Evolutionary conservation across 352 stramenopile genomes (phyloP).

Genomic region (Globisporangium mamillatum): DNA sequence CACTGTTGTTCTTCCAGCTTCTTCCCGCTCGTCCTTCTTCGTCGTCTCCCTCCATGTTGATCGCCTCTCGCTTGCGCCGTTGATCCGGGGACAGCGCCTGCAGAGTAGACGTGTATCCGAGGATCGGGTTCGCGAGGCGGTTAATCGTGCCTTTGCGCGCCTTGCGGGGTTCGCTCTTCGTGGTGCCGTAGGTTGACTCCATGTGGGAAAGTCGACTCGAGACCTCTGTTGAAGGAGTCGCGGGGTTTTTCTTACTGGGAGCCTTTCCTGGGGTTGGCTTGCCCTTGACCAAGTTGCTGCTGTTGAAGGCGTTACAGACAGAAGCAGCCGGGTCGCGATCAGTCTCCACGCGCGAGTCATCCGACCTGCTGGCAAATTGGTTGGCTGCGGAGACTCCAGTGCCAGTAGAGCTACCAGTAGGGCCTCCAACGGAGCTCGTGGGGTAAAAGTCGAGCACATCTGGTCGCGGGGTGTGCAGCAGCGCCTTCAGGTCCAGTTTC

Average conservation of each 20-base stretch:
- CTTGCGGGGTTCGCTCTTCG: constrained; percentile 35
- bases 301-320: background rate
- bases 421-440: background rate
- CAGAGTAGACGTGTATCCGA: constrained; percentile 61
- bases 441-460: constrained; percentile 52
- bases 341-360: constrained; percentile 9
- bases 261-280: background rate
- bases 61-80: constrained; percentile 45
- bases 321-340: background rate
- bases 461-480: constrained; percentile 55
- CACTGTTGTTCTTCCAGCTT: background rate
- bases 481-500: constrained; percentile 56
- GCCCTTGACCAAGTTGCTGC: background rate
- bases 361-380: background rate
- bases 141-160: constrained; percentile 56
- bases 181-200: constrained; percentile 64
- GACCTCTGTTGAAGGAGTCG: background rate
- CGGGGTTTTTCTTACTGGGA: background rate
- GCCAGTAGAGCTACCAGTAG: background rate
- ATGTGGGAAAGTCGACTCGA: constrained; percentile 47
- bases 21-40: background rate
- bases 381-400: background rate
- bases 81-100: constrained; percentile 52
- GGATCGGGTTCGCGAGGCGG: constrained; percentile 66
- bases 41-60: constrained; percentile 17